These are phyloP conservation scores for Haplosporangium sp. DNA, from an alignment of 371 early-diverging fungal genomes.

Conservation along the genomic window DNA sequence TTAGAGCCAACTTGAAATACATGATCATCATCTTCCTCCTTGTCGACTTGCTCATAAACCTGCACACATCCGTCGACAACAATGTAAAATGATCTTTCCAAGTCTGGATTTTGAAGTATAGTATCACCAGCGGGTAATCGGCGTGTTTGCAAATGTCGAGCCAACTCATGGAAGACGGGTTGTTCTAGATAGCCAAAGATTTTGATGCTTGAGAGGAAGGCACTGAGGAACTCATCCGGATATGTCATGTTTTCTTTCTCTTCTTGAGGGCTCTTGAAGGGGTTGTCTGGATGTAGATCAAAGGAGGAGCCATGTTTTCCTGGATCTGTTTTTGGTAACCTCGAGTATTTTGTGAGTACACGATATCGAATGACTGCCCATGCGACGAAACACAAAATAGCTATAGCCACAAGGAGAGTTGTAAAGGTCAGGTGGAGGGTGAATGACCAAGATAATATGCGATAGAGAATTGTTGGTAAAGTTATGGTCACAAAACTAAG, in stretches of 20 bases:
- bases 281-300: conserved; percentile 85
- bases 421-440: conserved; percentile 76
- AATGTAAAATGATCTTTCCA: conserved; percentile 88
- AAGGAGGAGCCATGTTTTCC: conserved; percentile 70
- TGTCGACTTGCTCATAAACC: conserved; percentile 74
- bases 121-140: conserved; percentile 89
- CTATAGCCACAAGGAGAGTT: conserved; percentile 62
- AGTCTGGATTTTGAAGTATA: conserved; percentile 81
- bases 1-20: conserved; percentile 32
- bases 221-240: conserved; percentile 87
- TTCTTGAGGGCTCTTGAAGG: conserved; percentile 68
- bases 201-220: conserved; percentile 90
- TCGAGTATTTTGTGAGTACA: conserved; percentile 83
- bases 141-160: conserved; percentile 87
- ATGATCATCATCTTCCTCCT: conserved; percentile 46
- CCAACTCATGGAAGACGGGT: conserved; percentile 95
- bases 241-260: conserved; percentile 62
- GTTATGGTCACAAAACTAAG: conserved; percentile 69
- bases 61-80: conserved; percentile 96
- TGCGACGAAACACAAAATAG: conserved; percentile 51
- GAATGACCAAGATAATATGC: conserved; percentile 76
- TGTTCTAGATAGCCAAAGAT: conserved; percentile 98
- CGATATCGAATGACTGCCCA: conserved; percentile 79
- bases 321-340: conserved; percentile 64
- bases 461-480: conserved; percentile 67